These are phyloP conservation scores for Knoxia roxburghii DNA, from an alignment of 257 asterid species.

Conservation along the genomic window DNA sequence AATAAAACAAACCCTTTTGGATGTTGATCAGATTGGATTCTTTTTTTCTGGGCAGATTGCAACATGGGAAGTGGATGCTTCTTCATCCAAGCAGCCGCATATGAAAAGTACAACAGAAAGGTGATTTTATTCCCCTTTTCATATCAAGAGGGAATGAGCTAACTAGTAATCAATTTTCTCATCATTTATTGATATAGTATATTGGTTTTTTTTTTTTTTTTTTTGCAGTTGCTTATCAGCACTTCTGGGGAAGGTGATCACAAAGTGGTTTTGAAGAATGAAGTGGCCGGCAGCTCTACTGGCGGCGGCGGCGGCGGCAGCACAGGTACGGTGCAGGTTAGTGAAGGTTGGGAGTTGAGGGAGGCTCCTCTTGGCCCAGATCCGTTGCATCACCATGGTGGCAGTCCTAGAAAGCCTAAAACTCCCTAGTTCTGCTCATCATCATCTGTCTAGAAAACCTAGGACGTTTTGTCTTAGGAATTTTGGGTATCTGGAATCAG, in stretches of 20 bases:
- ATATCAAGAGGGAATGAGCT: too few relatives aligned
- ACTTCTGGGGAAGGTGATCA: background rate
- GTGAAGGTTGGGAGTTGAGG: slow-evolving; percentile 25
- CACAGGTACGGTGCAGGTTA: background rate
- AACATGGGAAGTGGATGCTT: background rate
- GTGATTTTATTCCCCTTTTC: background rate
- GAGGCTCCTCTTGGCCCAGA: slow-evolving; percentile 38
- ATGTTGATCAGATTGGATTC: background rate
- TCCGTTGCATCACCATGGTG: slow-evolving; percentile 35
- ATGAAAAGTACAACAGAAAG: slow-evolving; percentile 11
- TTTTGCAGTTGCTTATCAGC: slow-evolving; percentile 16
- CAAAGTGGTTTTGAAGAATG: background rate
- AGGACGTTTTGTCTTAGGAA: background rate
- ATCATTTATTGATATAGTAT: background rate
- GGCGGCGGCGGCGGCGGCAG: background rate
- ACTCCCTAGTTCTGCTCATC: background rate
- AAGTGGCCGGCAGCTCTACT: background rate
- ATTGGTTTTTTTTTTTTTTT: too few relatives aligned
- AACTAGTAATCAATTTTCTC: too few relatives aligned
- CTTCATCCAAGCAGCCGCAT: background rate
- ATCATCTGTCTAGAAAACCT: background rate
- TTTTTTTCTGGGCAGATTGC: slow-evolving; percentile 17
- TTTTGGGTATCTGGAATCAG: slow-evolving; percentile 9
- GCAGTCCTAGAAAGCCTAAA: slow-evolving; percentile 24
- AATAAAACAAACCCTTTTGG: background rate